Evolutionary conservation across 371 early-diverging fungal species (phyloP).

Genomic region (Batrachochytrium dendrobatidis): DNA sequence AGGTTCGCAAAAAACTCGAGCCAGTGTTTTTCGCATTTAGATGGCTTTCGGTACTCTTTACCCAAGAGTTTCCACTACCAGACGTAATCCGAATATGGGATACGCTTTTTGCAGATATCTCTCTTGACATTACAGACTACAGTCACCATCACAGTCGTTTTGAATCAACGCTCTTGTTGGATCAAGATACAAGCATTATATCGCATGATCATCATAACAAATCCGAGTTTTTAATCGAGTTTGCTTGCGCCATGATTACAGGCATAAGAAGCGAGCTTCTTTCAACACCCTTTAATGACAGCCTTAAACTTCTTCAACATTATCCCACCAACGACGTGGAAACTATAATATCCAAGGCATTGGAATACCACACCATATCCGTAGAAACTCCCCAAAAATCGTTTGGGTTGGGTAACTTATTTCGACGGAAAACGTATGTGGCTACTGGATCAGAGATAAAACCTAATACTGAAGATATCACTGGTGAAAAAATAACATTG

Average conservation of each 20-base stretch:
- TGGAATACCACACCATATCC: neutral
- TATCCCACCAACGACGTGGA: slow-evolving; percentile 46
- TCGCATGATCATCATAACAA: slow-evolving; percentile 23
- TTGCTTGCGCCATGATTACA: slow-evolving; percentile 64
- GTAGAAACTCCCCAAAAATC: no score
- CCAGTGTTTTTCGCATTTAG: slow-evolving; percentile 78
- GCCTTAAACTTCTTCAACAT: slow-evolving; percentile 58
- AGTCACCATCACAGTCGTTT: neutral
- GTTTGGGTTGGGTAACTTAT: neutral
- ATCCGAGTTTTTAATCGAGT: slow-evolving; percentile 69
- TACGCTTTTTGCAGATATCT: slow-evolving; percentile 63
- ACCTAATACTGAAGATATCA: no score
- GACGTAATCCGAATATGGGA: slow-evolving; percentile 83
- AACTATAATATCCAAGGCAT: slow-evolving; percentile 7
- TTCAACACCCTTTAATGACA: slow-evolving; percentile 55
- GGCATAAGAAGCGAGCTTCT: slow-evolving; percentile 53
- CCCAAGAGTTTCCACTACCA: slow-evolving; percentile 77
- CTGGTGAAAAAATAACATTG: no score
- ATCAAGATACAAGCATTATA: slow-evolving; percentile 9
- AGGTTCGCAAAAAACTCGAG: slow-evolving; percentile 55
- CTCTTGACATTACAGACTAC: slow-evolving; percentile 14
- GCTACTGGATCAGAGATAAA: neutral
- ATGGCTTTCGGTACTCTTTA: slow-evolving; percentile 76
- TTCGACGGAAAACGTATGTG: neutral
- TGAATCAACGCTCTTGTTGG: neutral